Conservation (phyloP, 2,329 filamentous ascomycete species). For the Pyricularia pennisetigena region DNA sequence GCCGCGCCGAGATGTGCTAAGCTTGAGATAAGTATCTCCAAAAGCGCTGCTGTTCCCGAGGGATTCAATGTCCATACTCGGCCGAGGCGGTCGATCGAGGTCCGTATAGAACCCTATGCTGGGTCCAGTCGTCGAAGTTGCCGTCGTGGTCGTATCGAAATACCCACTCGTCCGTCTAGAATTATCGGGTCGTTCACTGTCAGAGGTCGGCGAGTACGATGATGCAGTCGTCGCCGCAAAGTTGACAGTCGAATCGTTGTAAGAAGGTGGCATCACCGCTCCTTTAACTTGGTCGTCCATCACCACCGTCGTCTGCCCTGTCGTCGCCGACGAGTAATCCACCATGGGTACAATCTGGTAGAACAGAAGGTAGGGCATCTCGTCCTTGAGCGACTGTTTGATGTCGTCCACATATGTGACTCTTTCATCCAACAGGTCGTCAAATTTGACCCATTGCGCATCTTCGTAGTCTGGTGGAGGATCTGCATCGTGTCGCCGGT, state of each 20-base stretch:
- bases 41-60: conserved; percentile 12
- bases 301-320: conserved; percentile 35
- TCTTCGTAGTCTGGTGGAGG: conserved; percentile 58
- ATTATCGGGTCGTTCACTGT: conserved; percentile 16
- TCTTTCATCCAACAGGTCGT: conserved; percentile 68
- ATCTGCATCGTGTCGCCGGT: conserved; percentile 42
- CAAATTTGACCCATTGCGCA: conserved; percentile 82
- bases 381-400: conserved; percentile 65
- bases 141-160: conserved; percentile 29
- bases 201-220: conserved; percentile 12
- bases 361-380: conserved; percentile 90
- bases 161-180: conserved; percentile 31
- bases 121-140: conserved; percentile 27
- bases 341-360: conserved; percentile 89
- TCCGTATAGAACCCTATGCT: conserved; percentile 48
- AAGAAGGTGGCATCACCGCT: conserved; percentile 39
- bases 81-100: conserved; percentile 35
- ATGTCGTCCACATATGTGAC: conserved; percentile 71
- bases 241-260: conserved; percentile 39
- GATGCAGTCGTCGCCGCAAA: conserved; percentile 22
- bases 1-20: conserved; percentile 33
- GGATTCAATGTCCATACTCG: conserved; percentile 33
- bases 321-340: conserved; percentile 50
- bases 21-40: conserved; percentile 17
- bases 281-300: conserved; percentile 18